Conservation (phyloP, 495 filamentous ascomycete species). For the Tuber indicum region DNA sequence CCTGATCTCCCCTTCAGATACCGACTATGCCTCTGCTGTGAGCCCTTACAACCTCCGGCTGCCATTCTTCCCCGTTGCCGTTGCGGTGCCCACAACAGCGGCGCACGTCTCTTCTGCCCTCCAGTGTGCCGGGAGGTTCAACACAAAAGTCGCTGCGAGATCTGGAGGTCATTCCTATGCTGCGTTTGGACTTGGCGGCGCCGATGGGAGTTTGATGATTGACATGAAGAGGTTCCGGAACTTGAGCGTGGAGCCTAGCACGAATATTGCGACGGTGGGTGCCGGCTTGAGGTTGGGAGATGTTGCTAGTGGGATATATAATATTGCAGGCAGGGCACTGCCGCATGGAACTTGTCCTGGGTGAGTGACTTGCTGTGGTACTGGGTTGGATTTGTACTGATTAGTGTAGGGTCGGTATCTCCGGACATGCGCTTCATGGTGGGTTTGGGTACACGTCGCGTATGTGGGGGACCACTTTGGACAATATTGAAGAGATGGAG, state of each 20-base stretch:
- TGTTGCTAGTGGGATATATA: constrained; percentile 53
- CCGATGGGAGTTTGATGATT: constrained; percentile 54
- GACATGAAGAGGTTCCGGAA: constrained; percentile 51
- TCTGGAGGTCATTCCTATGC: constrained; percentile 71
- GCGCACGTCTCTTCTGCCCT: constrained; percentile 33
- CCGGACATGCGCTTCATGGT: constrained; percentile 67
- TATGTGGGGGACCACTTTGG: constrained; percentile 59
- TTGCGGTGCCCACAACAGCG: constrained; percentile 53
- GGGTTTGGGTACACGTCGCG: constrained; percentile 59
- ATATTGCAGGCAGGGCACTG: constrained; percentile 54
- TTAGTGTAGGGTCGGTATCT: constrained; percentile 54
- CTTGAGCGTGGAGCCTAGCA: constrained; percentile 50
- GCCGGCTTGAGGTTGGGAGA: constrained; percentile 58
- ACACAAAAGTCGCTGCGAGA: constrained; percentile 57
- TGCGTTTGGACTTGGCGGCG: constrained; percentile 51
- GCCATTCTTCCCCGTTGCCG: constrained; percentile 54
- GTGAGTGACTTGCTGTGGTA: constrained; percentile 18
- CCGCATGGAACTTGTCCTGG: constrained; percentile 36
- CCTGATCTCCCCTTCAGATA: constrained; percentile 5
- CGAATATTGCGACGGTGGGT: constrained; percentile 58
- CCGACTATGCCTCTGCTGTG: constrained; percentile 21
- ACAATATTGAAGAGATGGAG: constrained; percentile 55
- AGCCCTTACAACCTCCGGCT: constrained; percentile 59
- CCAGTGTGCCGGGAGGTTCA: constrained; percentile 22
- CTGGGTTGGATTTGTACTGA: constrained; percentile 4